phyloP scores from a whole-genome alignment of 2,329 filamentous ascomycete species.

The Nectriaceae sp. region DNA sequence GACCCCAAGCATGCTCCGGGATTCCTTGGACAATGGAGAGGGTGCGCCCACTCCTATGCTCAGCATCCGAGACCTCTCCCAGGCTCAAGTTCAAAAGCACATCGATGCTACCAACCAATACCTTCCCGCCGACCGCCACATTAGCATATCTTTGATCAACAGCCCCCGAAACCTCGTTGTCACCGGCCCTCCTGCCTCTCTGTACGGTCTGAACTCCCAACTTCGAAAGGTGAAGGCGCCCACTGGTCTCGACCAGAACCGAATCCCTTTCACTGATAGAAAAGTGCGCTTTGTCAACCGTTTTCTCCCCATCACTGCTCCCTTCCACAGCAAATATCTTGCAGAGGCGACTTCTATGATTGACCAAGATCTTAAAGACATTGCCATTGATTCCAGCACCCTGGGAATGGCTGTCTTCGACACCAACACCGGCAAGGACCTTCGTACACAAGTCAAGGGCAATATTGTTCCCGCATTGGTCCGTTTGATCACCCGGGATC shows the following conservation, averaged over 20 bases:
- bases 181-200: constrained; percentile 90
- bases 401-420: constrained; percentile 87
- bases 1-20: constrained; percentile 85
- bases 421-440: constrained; percentile 84
- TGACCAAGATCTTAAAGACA: constrained; percentile 81
- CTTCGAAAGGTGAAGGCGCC: constrained; percentile 96
- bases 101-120: constrained; percentile 97
- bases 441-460: constrained; percentile 68
- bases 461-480: constrained; percentile 86
- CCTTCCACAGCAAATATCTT: constrained; percentile 97
- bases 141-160: constrained; percentile 93
- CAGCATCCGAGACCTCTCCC: constrained; percentile 90
- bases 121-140: constrained; percentile 87
- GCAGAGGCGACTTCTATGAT: constrained; percentile 79
- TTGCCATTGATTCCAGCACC: constrained; percentile 71
- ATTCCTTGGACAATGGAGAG: constrained; percentile 92
- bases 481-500: constrained; percentile 90
- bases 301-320: constrained; percentile 95
- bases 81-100: constrained; percentile 89
- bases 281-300: constrained; percentile 97
- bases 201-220: constrained; percentile 94
- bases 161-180: constrained; percentile 97
- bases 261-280: constrained; percentile 90
- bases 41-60: constrained; percentile 97
- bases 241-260: constrained; percentile 94